Evolutionary conservation across 257 asterid genomes (phyloP), one percentile per base, ranked within the genome.

Genomic region (Ligustrum vulgare): DNA sequence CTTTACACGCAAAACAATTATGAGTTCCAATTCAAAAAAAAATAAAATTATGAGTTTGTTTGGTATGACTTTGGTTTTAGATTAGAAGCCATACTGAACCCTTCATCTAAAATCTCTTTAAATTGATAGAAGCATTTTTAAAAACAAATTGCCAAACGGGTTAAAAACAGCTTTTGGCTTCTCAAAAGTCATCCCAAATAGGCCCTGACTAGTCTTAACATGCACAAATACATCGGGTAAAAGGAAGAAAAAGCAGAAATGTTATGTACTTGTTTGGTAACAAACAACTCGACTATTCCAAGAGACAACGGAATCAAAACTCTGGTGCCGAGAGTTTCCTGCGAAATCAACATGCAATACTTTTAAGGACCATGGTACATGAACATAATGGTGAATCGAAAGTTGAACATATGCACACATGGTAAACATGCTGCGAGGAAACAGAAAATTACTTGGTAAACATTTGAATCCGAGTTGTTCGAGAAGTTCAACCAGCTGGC

Each of bases 281-380:
- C 86, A 68, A 89, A 92, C 79, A 92, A 22, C 82, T 92, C 98
- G 31, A 91, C 77, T 56, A 92, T 63, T 82, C 97, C 98, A 32
- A 86, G 72, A 22, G 91, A 80, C 45, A 87, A 41, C 0, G 98
- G 97, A 70, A 89, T 73, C 84, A 92, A 80, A 74, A 84, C 92
- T 28, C 91, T 80, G 75, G 98, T 92, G 11, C 93, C 97, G 5
- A 81, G 62, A 12, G 81, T 80, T 71, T 89, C 93, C 97, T 92
- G 78, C 77, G 72, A 32, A 58, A 32, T 69, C 34, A 60, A 62
- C 9, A 49, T 3, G 8, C 18, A 47, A 4, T 28, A 31, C 5
- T 56, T 56, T 2, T 18, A 6, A 4, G 31, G n/a, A n/a, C n/a
- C n/a, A n/a, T n/a, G n/a, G n/a, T n/a, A n/a, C n/a, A n/a, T n/a